Conservation (phyloP, 768 basidiomycete species). For the Tricholoma matsutake region DNA sequence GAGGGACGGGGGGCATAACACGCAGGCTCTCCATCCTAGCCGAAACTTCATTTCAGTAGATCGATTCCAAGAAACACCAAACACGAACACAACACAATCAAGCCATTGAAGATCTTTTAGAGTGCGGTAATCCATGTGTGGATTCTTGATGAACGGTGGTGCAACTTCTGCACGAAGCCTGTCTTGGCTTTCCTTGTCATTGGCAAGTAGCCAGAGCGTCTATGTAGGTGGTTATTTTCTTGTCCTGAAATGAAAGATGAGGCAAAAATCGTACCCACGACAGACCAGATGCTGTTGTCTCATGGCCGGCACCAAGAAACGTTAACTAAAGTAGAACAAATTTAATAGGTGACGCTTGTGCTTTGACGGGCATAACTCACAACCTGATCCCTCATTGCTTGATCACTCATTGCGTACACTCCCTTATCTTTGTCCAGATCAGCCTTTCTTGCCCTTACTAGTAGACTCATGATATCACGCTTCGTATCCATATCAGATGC, state of each 20-base stretch:
- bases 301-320: conserved; percentile 45
- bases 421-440: conserved; percentile 30
- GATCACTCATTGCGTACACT: conserved; percentile 42
- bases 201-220: conserved; percentile 54
- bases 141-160: conserved; percentile 31
- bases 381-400: conserved; percentile 51
- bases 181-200: conserved; percentile 46
- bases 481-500: conserved; percentile 38
- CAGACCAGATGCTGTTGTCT: conserved; percentile 45
- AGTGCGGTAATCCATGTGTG: conserved; percentile 37
- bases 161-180: conserved; percentile 51
- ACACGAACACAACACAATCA: conserved; percentile 36
- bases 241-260: background rate
- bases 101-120: conserved; percentile 38
- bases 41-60: background rate
- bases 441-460: conserved; percentile 42
- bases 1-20: conserved; percentile 39
- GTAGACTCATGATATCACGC: conserved; percentile 51
- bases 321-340: conserved; percentile 31
- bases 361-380: conserved; percentile 21
- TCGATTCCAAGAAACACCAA: too few species aligned
- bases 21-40: conserved; percentile 41
- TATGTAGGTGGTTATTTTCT: conserved; percentile 14
- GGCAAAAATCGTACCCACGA: conserved; percentile 36
- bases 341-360: too few species aligned